Conservation (phyloP, 2,329 filamentous ascomycete genomes). For the Cryoendolithus antarcticus region DNA sequence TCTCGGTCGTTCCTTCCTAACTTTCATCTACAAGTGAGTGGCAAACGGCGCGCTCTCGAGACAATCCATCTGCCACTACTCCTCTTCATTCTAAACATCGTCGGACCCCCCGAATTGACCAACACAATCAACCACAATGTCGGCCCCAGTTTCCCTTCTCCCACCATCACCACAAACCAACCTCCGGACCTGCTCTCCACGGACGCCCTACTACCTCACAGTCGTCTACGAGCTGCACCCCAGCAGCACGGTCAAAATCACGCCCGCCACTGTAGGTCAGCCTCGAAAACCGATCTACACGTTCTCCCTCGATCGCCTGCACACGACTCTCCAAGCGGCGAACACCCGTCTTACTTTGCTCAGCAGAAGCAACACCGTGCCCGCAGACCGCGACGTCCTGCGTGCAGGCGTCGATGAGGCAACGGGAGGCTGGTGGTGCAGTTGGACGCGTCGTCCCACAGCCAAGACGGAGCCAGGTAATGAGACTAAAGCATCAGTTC, state of each 20-base stretch:
- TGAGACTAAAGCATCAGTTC: constrained; percentile 2
- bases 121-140: too few species aligned
- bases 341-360: constrained; percentile 8
- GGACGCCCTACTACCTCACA: constrained; percentile 7
- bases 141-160: too few species aligned
- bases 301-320: constrained; percentile 1
- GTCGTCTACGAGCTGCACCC: constrained; percentile 5
- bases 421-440: constrained; percentile 5
- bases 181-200: too few species aligned
- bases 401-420: constrained; percentile 2
- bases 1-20: too few species aligned
- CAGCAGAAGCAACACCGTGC: constrained; percentile 5
- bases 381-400: constrained; percentile 1
- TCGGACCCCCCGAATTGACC: too few species aligned
- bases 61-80: too few species aligned
- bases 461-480: constrained; percentile 4
- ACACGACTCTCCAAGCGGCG: constrained; percentile 7
- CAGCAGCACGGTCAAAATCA: constrained; percentile 5
- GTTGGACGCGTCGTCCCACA: constrained; percentile 3
- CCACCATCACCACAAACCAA: too few species aligned
- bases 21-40: too few species aligned
- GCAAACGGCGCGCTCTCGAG: too few species aligned
- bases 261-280: constrained; percentile 5
- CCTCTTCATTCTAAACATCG: too few species aligned
- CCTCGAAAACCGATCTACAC: not conserved